A percentile compares a stretch with the other conserved stretches of the same genome.
Conservation (phyloP, 2,329 filamentous ascomycete species). For the Westerdykella aurantiaca region DNA sequence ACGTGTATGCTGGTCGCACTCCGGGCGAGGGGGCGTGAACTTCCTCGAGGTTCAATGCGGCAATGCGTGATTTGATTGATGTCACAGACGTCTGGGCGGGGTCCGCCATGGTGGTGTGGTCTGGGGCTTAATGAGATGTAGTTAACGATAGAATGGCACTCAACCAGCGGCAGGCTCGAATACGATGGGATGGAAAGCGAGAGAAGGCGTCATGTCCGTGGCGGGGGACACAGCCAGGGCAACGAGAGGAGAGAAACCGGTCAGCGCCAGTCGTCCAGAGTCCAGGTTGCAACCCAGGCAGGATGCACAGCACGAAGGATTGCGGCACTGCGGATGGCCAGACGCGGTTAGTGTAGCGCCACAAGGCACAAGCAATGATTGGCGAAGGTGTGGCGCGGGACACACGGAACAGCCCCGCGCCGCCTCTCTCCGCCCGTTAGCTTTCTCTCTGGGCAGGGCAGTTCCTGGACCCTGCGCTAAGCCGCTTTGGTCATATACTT, state of each 20-base stretch:
- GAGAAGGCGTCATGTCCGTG: not conserved
- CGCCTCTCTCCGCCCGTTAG: no score
- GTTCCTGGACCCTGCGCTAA: no score
- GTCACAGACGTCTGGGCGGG: constrained; percentile 2
- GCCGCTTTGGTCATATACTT: no score
- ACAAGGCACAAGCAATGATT: no score
- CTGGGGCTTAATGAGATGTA: no score
- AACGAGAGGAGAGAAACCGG: not conserved
- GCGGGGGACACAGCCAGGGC: not conserved
- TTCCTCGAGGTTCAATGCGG: constrained; percentile 44
- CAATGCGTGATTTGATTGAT: constrained; percentile 45
- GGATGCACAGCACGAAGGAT: no score
- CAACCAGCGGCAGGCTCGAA: not conserved
- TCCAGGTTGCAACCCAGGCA: not conserved
- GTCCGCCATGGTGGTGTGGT: constrained; percentile 26
- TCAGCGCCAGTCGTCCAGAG: constrained; percentile 1
- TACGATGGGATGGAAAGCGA: not conserved
- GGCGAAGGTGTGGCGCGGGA: no score
- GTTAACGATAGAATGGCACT: no score
- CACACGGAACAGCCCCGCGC: no score
- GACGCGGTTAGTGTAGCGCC: no score
- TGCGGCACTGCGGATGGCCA: no score
- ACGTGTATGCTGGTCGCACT: constrained; percentile 31
- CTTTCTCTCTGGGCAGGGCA: no score
- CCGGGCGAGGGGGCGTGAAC: constrained; percentile 36